These are phyloP conservation scores for Fusarium poae DNA, from an alignment of 2,329 filamentous ascomycete species.

Conservation along the genomic window DNA sequence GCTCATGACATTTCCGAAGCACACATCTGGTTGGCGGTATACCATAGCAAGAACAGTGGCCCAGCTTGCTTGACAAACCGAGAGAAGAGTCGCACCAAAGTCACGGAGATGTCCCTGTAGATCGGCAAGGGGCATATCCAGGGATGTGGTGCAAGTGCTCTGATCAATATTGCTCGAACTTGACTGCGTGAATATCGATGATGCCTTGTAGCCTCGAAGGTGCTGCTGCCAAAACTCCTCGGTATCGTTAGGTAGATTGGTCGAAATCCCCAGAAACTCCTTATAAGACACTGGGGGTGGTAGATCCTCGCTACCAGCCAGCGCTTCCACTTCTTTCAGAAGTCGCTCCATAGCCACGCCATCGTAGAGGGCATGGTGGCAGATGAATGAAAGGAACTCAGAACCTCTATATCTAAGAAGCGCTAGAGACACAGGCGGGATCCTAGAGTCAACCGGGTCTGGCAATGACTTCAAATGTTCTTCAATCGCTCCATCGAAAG, in stretches of 20 bases:
- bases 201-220: constrained; percentile 64
- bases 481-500: constrained; percentile 55
- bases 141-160: constrained; percentile 47
- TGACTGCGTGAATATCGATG: constrained; percentile 45
- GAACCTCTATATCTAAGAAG: constrained; percentile 53
- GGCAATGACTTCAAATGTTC: constrained; percentile 58
- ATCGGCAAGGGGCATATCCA: constrained; percentile 56
- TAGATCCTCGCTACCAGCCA: constrained; percentile 64
- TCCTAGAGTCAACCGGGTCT: constrained; percentile 58
- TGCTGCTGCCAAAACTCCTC: constrained; percentile 75
- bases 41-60: constrained; percentile 71
- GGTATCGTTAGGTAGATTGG: constrained; percentile 60
- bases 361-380: constrained; percentile 89
- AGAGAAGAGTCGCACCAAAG: constrained; percentile 72
- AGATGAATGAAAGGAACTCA: constrained; percentile 63
- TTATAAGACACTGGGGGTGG: constrained; percentile 67
- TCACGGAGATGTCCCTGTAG: constrained; percentile 65
- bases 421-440: constrained; percentile 62
- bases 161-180: constrained; percentile 46
- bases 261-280: constrained; percentile 72
- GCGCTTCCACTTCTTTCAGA: constrained; percentile 75
- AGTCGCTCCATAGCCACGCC: constrained; percentile 80
- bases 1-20: constrained; percentile 88
- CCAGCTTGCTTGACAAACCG: constrained; percentile 80
- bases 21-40: constrained; percentile 73